These are phyloP conservation scores for Tetragonia tetragonoides DNA, from an alignment of 148 eudicot species.

Conservation along the genomic window DNA sequence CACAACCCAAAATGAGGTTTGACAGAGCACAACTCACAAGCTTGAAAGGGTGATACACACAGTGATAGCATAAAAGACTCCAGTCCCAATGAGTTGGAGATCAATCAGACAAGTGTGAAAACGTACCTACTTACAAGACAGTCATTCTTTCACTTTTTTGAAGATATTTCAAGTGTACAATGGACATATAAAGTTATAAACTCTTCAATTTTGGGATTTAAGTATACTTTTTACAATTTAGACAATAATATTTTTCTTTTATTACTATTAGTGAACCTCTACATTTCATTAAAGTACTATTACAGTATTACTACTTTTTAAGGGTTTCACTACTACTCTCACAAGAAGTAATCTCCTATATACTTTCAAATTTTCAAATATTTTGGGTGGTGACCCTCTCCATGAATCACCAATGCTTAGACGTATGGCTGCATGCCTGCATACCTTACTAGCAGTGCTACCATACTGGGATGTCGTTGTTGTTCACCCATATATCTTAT, in stretches of 20 bases:
- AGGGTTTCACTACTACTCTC: not conserved
- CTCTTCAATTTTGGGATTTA: not conserved
- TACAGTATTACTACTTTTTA: not conserved
- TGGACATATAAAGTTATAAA: not conserved
- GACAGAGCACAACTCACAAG: not conserved
- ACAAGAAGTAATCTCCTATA: not conserved
- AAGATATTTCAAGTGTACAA: too few relatives aligned
- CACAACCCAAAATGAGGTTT: not conserved
- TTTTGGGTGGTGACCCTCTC: too few relatives aligned
- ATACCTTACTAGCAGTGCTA: not conserved
- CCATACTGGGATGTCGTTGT: not conserved
- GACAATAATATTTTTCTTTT: too few relatives aligned
- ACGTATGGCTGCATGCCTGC: not conserved
- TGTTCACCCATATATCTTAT: not conserved
- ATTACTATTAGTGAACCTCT: not conserved
- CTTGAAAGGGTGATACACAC: not conserved
- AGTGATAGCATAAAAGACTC: not conserved
- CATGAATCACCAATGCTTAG: too few relatives aligned
- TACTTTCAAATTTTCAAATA: not conserved
- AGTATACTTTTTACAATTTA: not conserved
- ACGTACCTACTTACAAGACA: not conserved
- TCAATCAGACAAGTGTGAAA: not conserved
- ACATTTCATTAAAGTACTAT: not conserved
- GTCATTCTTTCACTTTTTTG: not conserved
- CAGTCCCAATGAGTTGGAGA: not conserved